Evolutionary conservation across 2,329 filamentous ascomycete genomes (phyloP).

Genomic region (Penicillium sp.): DNA sequence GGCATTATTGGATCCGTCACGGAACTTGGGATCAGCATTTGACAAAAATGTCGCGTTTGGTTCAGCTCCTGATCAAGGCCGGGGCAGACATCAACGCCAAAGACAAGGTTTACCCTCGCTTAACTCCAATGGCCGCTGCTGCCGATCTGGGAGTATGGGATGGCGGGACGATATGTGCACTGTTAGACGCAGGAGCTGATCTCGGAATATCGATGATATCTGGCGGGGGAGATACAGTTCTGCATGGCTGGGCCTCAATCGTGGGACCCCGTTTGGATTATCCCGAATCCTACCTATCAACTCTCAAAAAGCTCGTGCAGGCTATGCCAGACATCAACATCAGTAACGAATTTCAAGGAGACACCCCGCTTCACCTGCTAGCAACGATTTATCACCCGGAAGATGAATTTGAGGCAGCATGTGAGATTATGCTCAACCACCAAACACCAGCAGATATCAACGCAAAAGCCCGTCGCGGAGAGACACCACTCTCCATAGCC

Average conservation of each 20-base stretch:
- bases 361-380: constrained; percentile 35
- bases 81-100: constrained; percentile 9
- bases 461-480: constrained; percentile 24
- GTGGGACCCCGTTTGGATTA: constrained; percentile 32
- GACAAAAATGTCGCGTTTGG: constrained; percentile 16
- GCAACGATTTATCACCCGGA: constrained; percentile 29
- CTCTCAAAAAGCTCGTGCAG: constrained; percentile 27
- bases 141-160: constrained; percentile 34
- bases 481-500: constrained; percentile 32
- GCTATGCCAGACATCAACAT: constrained; percentile 27
- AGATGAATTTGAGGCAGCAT: constrained; percentile 34
- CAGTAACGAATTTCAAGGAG: constrained; percentile 25
- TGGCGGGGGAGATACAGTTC: constrained; percentile 30
- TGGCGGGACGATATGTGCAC: constrained; percentile 31
- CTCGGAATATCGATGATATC: constrained; percentile 20
- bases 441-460: constrained; percentile 29
- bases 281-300: constrained; percentile 29
- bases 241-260: constrained; percentile 35
- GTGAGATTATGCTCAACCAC: constrained; percentile 29
- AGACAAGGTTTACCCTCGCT: constrained; percentile 22
- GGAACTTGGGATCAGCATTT: constrained; percentile 34
- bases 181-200: constrained; percentile 32
- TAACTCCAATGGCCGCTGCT: constrained; percentile 33
- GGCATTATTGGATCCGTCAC: constrained; percentile 42
- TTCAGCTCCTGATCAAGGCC: neutral